Evolutionary conservation across 257 asterid species (phyloP).

Genomic region (Coffea eugenioides): DNA sequence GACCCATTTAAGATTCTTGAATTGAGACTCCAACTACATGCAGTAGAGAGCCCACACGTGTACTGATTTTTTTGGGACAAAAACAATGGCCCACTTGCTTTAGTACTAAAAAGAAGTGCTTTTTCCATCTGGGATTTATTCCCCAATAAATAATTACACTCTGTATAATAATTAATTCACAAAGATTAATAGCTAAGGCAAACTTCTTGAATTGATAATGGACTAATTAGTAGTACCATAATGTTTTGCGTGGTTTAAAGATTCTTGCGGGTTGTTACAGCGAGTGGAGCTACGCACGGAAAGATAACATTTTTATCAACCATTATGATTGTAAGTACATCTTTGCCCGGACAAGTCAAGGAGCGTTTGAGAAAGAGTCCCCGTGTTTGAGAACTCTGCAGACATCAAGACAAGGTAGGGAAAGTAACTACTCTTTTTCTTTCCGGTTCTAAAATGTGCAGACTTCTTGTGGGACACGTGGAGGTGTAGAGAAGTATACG

Average conservation of each 20-base stretch:
- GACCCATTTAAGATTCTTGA: conserved; percentile 33
- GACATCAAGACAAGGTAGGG: background rate
- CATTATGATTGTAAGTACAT: background rate
- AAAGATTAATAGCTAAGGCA: background rate
- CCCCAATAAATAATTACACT: background rate
- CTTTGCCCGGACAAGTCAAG: background rate
- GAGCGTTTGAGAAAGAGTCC: background rate
- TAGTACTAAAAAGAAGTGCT: background rate
- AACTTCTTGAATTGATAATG: background rate
- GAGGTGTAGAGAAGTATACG: background rate
- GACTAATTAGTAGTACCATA: too few species aligned
- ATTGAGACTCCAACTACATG: conserved; percentile 11
- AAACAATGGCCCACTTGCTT: background rate
- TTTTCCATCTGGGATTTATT: conserved; percentile 7
- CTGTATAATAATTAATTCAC: background rate
- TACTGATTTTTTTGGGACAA: background rate
- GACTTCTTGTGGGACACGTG: background rate
- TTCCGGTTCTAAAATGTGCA: background rate
- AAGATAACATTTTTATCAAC: background rate
- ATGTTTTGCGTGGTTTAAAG: background rate
- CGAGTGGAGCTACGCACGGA: background rate
- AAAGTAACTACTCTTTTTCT: background rate
- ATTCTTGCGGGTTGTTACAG: background rate
- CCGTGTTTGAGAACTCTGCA: background rate
- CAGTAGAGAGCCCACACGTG: background rate